Base-by-base conservation (phyloP, 1,139 yeast genomes). In the Zygoascus hellenicus region DNA sequence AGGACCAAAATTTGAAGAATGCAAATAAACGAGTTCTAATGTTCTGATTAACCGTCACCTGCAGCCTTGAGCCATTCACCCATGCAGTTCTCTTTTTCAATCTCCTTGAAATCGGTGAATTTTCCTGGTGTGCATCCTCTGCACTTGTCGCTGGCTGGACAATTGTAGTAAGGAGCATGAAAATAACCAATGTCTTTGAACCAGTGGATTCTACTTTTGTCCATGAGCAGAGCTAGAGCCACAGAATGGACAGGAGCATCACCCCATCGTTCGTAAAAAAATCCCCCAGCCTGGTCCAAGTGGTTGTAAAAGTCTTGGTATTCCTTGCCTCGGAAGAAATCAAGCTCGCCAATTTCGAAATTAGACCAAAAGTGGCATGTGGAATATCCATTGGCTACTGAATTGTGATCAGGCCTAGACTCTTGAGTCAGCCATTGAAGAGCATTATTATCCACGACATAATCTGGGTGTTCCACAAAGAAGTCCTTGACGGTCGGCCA, bases 291-390 rank as follows among this genome's bases (percentile, higher is more conserved):
- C 3, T 71, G 55, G 53, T 87, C 95, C 37, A 87, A 68, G 59
- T 73, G 67, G 43, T 82, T 71, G 54, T 82, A 78, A 81, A 86
- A 87, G 15, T 70, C 68, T 37, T 70, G 67, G 62, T 87, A 87
- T 1, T 85, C 78, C 51, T 82, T 80, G 16, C 75, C 67, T 38
- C 95, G 68, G 67, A 73, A 85, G 57, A 87, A 87, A 55, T 85
- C 88, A 83, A 87, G 76, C 57, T 84, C 83, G 17, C 82, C 95
- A 52, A 86, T 54, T 60, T 86, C 95, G 58, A 86, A 86, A 64
- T 86, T 86, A 37, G 90, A 79, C 95, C 95, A 86, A 63, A 85
- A 86, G 64, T 86, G 95, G 59, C 95, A 86, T 0, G 92, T 81
- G 9, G 92, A 83, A 66, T 84, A 86, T 2, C 92, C 90, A 26